Evolutionary conservation across 2,329 filamentous ascomycete species (phyloP).

Genomic region (Colletotrichum tropicale): DNA sequence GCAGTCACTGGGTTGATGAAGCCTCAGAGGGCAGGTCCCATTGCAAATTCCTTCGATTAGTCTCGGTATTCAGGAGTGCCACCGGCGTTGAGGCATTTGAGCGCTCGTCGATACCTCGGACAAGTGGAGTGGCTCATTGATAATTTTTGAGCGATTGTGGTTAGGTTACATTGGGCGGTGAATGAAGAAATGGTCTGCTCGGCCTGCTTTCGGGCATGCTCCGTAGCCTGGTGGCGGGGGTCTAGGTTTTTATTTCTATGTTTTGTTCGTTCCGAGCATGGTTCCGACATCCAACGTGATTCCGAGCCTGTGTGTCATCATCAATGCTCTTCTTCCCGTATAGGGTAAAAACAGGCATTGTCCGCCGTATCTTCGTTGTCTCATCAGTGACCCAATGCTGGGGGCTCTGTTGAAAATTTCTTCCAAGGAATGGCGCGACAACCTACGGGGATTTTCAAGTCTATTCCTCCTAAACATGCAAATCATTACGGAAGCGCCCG

Average conservation of each 20-base stretch:
- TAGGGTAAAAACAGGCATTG: not conserved
- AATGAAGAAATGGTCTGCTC: not conserved
- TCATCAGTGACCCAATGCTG: not conserved
- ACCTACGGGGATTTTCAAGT: not conserved
- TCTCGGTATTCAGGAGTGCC: constrained; percentile 1
- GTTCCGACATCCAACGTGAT: not conserved
- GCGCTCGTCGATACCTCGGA: constrained; percentile 15
- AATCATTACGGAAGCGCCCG: not conserved
- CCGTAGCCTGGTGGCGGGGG: constrained; percentile 3
- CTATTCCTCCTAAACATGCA: not conserved
- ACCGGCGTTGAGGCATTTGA: not conserved
- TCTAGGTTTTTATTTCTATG: not conserved
- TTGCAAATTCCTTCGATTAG: not conserved
- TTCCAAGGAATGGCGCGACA: not conserved
- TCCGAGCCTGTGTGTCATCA: not conserved
- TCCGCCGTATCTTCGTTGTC: not conserved
- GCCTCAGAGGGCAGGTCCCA: not conserved
- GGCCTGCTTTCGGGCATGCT: not conserved
- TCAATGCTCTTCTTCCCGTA: not conserved
- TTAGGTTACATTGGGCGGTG: constrained; percentile 2
- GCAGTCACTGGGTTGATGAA: not conserved
- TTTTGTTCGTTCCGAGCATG: not conserved
- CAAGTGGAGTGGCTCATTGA: constrained; percentile 3
- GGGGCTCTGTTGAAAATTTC: not conserved
- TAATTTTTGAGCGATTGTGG: not conserved